Evolutionary conservation across 2,329 filamentous ascomycete species (phyloP), one percentile per base, ranked within the genome.

Genomic region (Colletotrichum theobromicola): DNA sequence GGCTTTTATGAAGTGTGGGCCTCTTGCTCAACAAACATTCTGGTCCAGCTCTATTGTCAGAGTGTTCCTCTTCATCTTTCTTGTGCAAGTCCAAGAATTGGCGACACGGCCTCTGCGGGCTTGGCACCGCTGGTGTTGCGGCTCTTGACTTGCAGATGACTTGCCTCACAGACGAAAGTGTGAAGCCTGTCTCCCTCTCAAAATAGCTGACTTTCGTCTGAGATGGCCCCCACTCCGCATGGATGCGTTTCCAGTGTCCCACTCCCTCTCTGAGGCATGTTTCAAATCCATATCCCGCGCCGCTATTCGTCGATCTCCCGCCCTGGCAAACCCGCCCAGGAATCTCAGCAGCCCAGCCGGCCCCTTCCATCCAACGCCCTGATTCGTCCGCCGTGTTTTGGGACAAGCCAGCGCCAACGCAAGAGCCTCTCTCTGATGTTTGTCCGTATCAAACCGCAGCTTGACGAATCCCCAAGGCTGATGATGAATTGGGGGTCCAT

Each of bases 291-390:
- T 13, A 46, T 74, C 61, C 72, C 53, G 58, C 35, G 60, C 67
- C 57, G 37, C 72, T 74, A 53, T 69, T 74, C 61, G 72, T 67
- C 72, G 67, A 74, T 74, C 72, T 74, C 72, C 72, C 67, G 67
- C 66, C 42, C 46, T 46, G 70, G 28, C 10, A 46, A 26, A 18
- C 18, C 24, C 53, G 35, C 50, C 57, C 32, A 55, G 28, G 2
- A 16, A 35, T 42, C 42, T 21, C 28, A n/a, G 1, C 24, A 21
- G 53, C 32, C 37, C 18, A n/a, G 28, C 30, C 24, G 12, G 34
- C 46, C 35, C 37, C 30, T 37, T 28, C 42, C n/a, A 35, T 58
- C 30, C 8, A 5, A 30, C 35, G 8, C 3, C 62, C 42, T 74
- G 50, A 66, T 70, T 61, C 67, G 71, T 53, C 53, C 30, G 30